Conservation (phyloP, 352 stramenopile species). For the Bremia lactucae region DNA sequence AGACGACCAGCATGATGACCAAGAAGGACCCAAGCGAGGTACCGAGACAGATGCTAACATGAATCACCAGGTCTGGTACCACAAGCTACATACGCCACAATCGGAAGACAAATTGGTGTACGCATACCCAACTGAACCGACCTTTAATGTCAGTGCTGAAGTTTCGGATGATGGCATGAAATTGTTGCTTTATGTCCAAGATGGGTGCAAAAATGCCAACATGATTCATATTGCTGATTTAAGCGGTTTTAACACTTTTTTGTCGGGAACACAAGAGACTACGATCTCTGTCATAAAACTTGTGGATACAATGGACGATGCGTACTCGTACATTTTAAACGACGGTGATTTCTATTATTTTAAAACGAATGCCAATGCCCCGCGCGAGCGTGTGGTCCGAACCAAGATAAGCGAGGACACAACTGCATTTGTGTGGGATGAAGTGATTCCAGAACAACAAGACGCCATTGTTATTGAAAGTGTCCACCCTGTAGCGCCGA, state of each 20-base stretch:
- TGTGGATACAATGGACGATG: constrained; percentile 77
- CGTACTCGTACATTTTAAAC: constrained; percentile 84
- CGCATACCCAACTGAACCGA: constrained; percentile 61
- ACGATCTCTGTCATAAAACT: constrained; percentile 58
- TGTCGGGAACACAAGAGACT: constrained; percentile 20
- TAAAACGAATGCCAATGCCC: constrained; percentile 73
- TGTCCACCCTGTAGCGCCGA: constrained; percentile 49
- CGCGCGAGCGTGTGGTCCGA: constrained; percentile 66
- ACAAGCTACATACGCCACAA: constrained; percentile 59
- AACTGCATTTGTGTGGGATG: constrained; percentile 40
- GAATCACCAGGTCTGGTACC: constrained; percentile 80
- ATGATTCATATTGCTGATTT: constrained; percentile 74
- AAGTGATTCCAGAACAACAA: constrained; percentile 76
- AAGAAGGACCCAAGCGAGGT: constrained; percentile 39
- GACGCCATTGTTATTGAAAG: constrained; percentile 63
- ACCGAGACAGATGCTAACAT: constrained; percentile 71
- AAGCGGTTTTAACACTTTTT: constrained; percentile 35
- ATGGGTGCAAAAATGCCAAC: constrained; percentile 86
- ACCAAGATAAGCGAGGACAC: constrained; percentile 24
- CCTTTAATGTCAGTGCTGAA: constrained; percentile 49
- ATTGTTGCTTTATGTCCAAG: constrained; percentile 62
- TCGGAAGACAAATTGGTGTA: constrained; percentile 67
- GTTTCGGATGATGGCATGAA: constrained; percentile 75
- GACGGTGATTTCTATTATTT: constrained; percentile 84
- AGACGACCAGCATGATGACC: constrained; percentile 29